Evolutionary conservation across 768 basidiomycete genomes (phyloP).

Genomic region (Nidularia pulvinata): DNA sequence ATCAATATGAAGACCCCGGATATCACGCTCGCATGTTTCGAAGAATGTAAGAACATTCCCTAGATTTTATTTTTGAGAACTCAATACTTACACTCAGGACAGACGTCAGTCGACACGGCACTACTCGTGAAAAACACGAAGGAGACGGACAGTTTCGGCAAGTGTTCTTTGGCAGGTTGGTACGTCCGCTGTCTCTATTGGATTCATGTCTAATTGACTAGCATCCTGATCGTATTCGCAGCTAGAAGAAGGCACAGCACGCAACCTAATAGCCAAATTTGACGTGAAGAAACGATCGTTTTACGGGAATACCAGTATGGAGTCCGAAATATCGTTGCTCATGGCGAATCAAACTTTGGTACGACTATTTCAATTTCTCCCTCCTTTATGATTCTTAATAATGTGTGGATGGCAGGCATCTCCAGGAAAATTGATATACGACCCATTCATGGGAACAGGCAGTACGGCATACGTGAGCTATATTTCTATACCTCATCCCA

Average conservation of each 20-base stretch:
- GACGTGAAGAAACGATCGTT: slow-evolving; percentile 90
- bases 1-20: slow-evolving; percentile 84
- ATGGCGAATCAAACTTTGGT: slow-evolving; percentile 98
- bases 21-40: slow-evolving; percentile 71
- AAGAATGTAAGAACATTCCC: slow-evolving; percentile 72
- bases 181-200: slow-evolving; percentile 43
- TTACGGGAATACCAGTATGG: slow-evolving; percentile 98
- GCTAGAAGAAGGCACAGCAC: slow-evolving; percentile 67
- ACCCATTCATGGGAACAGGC: slow-evolving; percentile 94
- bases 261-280: slow-evolving; percentile 66
- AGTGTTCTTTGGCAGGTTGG: slow-evolving; percentile 87
- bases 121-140: slow-evolving; percentile 46
- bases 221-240: slow-evolving; percentile 8
- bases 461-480: slow-evolving; percentile 81
- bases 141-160: slow-evolving; percentile 69
- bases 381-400: too few species aligned
- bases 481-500: background rate
- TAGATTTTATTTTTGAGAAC: background rate
- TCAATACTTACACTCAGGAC: background rate
- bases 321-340: slow-evolving; percentile 90
- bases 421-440: slow-evolving; percentile 91
- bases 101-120: slow-evolving; percentile 54
- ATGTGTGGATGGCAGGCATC: slow-evolving; percentile 74
- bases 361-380: too few species aligned
- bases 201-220: background rate